Evolutionary conservation across 257 asterid genomes (phyloP).

Genomic region (Vinca minor): DNA sequence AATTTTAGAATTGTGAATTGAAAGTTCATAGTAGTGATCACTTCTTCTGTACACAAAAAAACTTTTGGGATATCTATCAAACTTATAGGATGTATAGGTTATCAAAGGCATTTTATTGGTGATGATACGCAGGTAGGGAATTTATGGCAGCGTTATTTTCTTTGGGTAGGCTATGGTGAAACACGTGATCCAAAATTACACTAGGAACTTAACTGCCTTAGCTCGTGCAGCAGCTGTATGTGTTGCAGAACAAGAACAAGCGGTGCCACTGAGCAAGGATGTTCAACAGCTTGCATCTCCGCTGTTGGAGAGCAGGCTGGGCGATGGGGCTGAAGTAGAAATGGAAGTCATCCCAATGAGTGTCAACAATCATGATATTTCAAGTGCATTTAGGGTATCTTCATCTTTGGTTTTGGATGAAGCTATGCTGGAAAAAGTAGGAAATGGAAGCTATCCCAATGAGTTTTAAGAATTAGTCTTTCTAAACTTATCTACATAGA

Average conservation of each 20-base stretch:
- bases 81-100: neutral
- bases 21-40: neutral
- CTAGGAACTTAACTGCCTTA: conserved; percentile 92
- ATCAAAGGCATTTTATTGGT: conserved; percentile 12
- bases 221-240: conserved; percentile 98
- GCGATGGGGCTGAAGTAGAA: conserved; percentile 93
- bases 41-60: neutral
- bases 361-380: conserved; percentile 66
- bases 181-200: conserved; percentile 82
- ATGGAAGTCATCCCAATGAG: conserved; percentile 96
- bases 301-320: conserved; percentile 63
- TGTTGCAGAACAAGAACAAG: conserved; percentile 81
- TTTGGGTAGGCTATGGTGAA: conserved; percentile 65
- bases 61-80: neutral
- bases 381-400: conserved; percentile 54
- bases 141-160: conserved; percentile 15
- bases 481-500: neutral
- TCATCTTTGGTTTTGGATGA: conserved; percentile 80
- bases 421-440: conserved; percentile 91
- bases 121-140: conserved; percentile 2
- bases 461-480: neutral
- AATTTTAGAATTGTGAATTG: neutral
- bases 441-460: too few relatives aligned
- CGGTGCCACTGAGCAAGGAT: conserved; percentile 74
- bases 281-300: conserved; percentile 84